Conservation (phyloP, 352 stramenopile genomes). For the Phytophthora palmivora region DNA sequence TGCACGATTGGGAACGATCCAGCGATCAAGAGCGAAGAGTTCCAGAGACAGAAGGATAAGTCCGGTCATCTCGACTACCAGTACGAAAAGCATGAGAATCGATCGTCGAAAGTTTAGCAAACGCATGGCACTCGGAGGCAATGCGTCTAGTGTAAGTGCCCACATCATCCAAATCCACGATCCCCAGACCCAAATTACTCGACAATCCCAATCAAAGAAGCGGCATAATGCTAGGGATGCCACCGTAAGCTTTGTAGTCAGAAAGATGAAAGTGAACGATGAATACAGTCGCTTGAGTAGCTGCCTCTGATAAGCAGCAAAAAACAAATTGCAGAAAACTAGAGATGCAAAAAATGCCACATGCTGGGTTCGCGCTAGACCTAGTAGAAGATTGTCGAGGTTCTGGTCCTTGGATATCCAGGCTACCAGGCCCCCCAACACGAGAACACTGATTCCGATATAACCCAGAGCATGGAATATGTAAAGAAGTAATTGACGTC, state of each 20-base stretch:
- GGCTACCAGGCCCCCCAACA: slow-evolving; percentile 12
- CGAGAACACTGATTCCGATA: slow-evolving; percentile 16
- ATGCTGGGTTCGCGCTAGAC: slow-evolving; percentile 14
- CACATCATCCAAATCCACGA: slow-evolving; percentile 46
- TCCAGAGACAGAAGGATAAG: slow-evolving; percentile 36
- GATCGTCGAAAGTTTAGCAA: slow-evolving; percentile 36
- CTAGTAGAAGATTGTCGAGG: slow-evolving; percentile 18
- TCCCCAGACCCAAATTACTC: slow-evolving; percentile 20
- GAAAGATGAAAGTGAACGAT: slow-evolving; percentile 44
- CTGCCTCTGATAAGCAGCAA: slow-evolving; percentile 31
- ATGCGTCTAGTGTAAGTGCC: slow-evolving; percentile 39
- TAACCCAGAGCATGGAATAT: slow-evolving; percentile 18
- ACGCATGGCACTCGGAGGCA: slow-evolving; percentile 25
- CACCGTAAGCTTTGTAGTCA: slow-evolving; percentile 32
- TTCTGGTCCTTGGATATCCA: slow-evolving; percentile 22
- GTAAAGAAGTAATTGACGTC: slow-evolving; percentile 12
- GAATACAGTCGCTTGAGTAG: slow-evolving; percentile 29
- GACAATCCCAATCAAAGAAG: slow-evolving; percentile 33
- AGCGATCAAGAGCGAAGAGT: slow-evolving; percentile 31
- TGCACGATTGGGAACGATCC: slow-evolving; percentile 13
- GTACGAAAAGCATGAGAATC: slow-evolving; percentile 17
- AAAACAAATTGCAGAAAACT: slow-evolving; percentile 27
- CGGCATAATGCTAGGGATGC: slow-evolving; percentile 21
- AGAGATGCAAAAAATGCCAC: slow-evolving; percentile 17
- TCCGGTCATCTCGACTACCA: slow-evolving; percentile 19